These are phyloP conservation scores for Cystofilobasidium ferigula DNA, from an alignment of 768 basidiomycete genomes.

Conservation along the genomic window DNA sequence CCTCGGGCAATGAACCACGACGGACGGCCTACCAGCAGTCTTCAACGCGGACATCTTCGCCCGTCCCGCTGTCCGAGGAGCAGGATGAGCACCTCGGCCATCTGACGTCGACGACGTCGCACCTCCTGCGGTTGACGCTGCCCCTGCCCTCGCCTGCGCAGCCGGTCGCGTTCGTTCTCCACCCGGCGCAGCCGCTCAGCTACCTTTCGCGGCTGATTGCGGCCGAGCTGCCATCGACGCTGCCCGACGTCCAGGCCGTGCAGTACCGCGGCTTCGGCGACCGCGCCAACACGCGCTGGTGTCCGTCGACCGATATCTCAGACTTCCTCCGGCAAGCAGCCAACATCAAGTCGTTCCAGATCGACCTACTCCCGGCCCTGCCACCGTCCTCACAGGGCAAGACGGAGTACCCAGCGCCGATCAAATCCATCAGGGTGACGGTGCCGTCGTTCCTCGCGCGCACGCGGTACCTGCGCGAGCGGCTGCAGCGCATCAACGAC, in stretches of 20 bases:
- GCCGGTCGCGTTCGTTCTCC: conserved; percentile 52
- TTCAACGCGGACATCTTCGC: not conserved
- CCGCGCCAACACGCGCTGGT: conserved; percentile 16
- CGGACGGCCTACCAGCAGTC: no score
- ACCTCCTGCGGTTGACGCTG: conserved; percentile 44
- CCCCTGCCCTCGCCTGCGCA: conserved; percentile 31
- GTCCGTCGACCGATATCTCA: conserved; percentile 32
- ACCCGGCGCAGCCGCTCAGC: conserved; percentile 58
- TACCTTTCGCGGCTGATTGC: conserved; percentile 53
- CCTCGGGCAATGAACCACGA: no score
- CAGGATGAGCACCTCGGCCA: conserved; percentile 42
- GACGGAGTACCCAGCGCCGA: not conserved
- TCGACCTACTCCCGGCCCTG: conserved; percentile 35
- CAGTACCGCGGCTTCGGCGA: conserved; percentile 32
- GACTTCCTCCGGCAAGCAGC: conserved; percentile 59
- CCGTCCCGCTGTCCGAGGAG: not conserved
- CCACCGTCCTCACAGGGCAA: not conserved
- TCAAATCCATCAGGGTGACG: conserved; percentile 43
- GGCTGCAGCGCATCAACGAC: conserved; percentile 42
- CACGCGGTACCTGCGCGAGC: conserved; percentile 49
- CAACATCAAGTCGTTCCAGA: conserved; percentile 47
- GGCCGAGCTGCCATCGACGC: conserved; percentile 36
- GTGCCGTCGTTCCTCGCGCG: conserved; percentile 57
- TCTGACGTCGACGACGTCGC: conserved; percentile 52
- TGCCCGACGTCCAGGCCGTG: conserved; percentile 29